phyloP scores from a whole-genome alignment of 2,329 filamentous ascomycete genomes.

The Pyrenophora tritici-repentis region DNA sequence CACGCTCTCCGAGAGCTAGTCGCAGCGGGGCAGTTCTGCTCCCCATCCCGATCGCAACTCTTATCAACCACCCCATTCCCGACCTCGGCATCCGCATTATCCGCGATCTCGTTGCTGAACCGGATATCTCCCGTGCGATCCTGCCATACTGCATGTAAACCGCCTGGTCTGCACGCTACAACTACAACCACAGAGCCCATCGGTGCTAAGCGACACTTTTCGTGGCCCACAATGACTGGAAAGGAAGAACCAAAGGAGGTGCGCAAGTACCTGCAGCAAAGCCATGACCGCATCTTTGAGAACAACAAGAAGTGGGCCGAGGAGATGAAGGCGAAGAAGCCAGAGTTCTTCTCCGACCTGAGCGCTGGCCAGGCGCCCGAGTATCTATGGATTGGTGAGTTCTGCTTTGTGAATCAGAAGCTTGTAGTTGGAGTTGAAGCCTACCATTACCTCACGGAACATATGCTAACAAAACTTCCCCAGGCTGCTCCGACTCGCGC shows the following conservation, averaged over 20 bases:
- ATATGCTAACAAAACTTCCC: neutral
- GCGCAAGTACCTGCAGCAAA: slow-evolving; percentile 62
- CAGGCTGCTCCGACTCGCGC: slow-evolving; percentile 48
- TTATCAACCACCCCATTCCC: slow-evolving; percentile 10
- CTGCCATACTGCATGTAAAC: slow-evolving; percentile 5
- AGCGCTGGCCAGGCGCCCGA: slow-evolving; percentile 69
- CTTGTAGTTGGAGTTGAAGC: neutral
- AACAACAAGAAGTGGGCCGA: slow-evolving; percentile 71
- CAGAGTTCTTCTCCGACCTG: slow-evolving; percentile 68
- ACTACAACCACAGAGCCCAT: neutral
- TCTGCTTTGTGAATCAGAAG: neutral
- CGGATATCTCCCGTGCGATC: slow-evolving; percentile 1
- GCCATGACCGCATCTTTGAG: slow-evolving; percentile 70
- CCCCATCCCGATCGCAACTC: slow-evolving; percentile 8
- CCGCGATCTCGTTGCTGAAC: neutral
- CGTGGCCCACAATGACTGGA: slow-evolving; percentile 27
- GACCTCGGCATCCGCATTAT: slow-evolving; percentile 1
- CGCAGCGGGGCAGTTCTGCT: slow-evolving; percentile 17
- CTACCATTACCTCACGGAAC: neutral
- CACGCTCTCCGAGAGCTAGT: slow-evolving; percentile 27
- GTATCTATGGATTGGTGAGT: slow-evolving; percentile 60
- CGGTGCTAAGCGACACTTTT: slow-evolving; percentile 11
- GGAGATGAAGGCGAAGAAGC: slow-evolving; percentile 62
- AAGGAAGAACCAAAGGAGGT: slow-evolving; percentile 32
- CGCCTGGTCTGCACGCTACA: slow-evolving; percentile 2